Base-by-base conservation (phyloP, 176 grass and related monocot genomes). In the Avena sativa region DNA sequence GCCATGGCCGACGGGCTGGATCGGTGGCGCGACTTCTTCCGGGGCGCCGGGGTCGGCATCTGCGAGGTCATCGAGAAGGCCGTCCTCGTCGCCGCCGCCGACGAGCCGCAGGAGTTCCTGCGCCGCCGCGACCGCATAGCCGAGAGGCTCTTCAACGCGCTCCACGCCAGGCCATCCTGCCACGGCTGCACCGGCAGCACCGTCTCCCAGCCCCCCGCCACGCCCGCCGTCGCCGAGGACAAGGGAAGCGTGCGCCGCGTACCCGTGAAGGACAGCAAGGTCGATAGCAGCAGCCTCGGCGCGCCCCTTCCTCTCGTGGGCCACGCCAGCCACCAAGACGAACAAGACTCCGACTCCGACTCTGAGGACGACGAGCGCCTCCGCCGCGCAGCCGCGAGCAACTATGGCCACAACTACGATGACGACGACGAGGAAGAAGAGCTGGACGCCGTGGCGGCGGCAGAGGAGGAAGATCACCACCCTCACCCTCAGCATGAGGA, bases 61-160 rank as follows among this genome's bases (percentile, higher is more conserved):
- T 98, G 90, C n/a, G 92, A 98, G 16, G 87, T 96, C 16, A 88
- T 98, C 30, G 93, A 98, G 73, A 90, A 94, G 70, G 93, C 96
- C 46, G 86, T 98, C 82, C 79, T 89, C 48, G 89, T 98, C 8
- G 92, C 96, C 21, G 93, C 90, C 9, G 81, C 86, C 55, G 93
- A 94, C 83, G 85, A 60, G 62, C 93, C 92, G 23, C 88, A 89
- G 87, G 93, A 98, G 51, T 80, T 98, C 53, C 79, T 86, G 70
- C 86, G 77, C 84, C 90, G 89, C 81, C 88, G 96, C 50, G 96
- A 94, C 89, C 92, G 85, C 76, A 85, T 96, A 20, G 92, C 85
- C 36, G 93, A 98, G 88, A 60, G 83, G 3, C 81, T 98, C 28
- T 98, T 87, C 87, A 98, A 83, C 44, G 73, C 79, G 9, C 89